These are phyloP conservation scores for Phylloporus scabripes DNA, from an alignment of 768 basidiomycete genomes.

Conservation along the genomic window DNA sequence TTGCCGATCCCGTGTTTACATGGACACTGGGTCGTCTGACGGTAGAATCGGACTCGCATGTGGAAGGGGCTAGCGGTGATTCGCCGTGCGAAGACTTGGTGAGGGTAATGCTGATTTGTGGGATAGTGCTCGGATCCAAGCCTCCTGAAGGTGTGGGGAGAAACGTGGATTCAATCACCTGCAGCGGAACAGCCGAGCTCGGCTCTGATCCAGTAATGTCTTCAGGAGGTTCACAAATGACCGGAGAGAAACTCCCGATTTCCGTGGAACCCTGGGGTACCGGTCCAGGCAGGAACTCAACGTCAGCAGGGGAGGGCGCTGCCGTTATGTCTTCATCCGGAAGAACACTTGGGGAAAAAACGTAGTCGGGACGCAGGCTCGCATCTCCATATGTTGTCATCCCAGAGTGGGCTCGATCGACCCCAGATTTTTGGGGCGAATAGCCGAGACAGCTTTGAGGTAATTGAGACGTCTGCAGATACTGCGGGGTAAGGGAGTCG, in stretches of 20 bases:
- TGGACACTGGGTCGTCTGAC: conserved; percentile 26
- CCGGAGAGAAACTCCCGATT: conserved; percentile 22
- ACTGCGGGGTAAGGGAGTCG: conserved; percentile 21
- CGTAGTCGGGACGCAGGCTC: conserved; percentile 12
- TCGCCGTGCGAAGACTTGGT: conserved; percentile 27
- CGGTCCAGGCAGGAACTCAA: conserved; percentile 9
- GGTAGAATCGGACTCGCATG: conserved; percentile 25
- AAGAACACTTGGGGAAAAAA: conserved; percentile 13
- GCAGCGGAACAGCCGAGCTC: conserved; percentile 11
- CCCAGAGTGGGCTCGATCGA: conserved; percentile 21
- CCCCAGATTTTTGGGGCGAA: conserved; percentile 24
- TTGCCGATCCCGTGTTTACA: conserved; percentile 25
- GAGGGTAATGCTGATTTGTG: conserved; percentile 29
- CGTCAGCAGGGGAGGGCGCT: conserved; percentile 10
- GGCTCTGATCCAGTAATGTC: conserved; percentile 20
- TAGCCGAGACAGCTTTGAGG: conserved; percentile 20
- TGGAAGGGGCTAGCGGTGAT: conserved; percentile 21
- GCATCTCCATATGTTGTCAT: conserved; percentile 13
- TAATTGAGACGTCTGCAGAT: conserved; percentile 25
- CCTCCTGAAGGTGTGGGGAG: conserved; percentile 11
- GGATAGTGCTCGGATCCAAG: conserved; percentile 18
- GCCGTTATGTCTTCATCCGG: conserved; percentile 13
- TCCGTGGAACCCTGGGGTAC: conserved; percentile 18
- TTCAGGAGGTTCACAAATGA: conserved; percentile 29
- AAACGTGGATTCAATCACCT: conserved; percentile 10